Conservation (phyloP, 2,329 filamentous ascomycete genomes). For the Fusarium nelsonii region DNA sequence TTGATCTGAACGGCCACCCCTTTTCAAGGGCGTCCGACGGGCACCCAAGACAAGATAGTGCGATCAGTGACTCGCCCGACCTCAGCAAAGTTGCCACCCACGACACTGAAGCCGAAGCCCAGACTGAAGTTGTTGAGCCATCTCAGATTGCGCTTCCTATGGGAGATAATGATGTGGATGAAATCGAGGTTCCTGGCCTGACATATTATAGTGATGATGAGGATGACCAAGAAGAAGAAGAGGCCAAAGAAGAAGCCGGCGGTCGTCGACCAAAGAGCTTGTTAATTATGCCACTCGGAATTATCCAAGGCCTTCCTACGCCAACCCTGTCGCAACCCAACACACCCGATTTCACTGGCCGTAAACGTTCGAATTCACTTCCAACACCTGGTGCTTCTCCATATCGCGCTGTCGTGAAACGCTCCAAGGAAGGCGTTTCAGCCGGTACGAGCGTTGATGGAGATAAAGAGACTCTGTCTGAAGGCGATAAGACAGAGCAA, state of each 20-base stretch:
- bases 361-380: conserved; percentile 51
- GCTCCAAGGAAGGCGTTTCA: conserved; percentile 22
- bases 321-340: conserved; percentile 53
- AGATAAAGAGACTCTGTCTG: conserved; percentile 17
- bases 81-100: conserved; percentile 48
- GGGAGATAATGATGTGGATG: conserved; percentile 75
- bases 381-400: conserved; percentile 45
- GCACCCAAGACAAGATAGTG: conserved; percentile 52
- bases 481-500: conserved; percentile 20
- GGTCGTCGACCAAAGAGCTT: conserved; percentile 62
- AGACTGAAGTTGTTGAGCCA: conserved; percentile 51
- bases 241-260: conserved; percentile 45
- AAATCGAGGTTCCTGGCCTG: conserved; percentile 83
- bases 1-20: conserved; percentile 61
- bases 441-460: conserved; percentile 3
- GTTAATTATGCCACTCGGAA: conserved; percentile 39
- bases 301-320: conserved; percentile 50
- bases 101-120: conserved; percentile 39
- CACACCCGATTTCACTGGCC: conserved; percentile 51
- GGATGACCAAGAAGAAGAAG: conserved; percentile 55
- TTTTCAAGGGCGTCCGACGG: conserved; percentile 62
- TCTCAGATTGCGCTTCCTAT: conserved; percentile 74
- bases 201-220: conserved; percentile 73
- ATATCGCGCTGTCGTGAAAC: conserved; percentile 35
- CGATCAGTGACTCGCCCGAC: conserved; percentile 54